Percentiles rank a stretch among this genome's conserved stretches.
These are phyloP conservation scores for Tolypocladium ophioglossoides DNA, from an alignment of 2,329 filamentous ascomycete genomes.

Conservation along the genomic window DNA sequence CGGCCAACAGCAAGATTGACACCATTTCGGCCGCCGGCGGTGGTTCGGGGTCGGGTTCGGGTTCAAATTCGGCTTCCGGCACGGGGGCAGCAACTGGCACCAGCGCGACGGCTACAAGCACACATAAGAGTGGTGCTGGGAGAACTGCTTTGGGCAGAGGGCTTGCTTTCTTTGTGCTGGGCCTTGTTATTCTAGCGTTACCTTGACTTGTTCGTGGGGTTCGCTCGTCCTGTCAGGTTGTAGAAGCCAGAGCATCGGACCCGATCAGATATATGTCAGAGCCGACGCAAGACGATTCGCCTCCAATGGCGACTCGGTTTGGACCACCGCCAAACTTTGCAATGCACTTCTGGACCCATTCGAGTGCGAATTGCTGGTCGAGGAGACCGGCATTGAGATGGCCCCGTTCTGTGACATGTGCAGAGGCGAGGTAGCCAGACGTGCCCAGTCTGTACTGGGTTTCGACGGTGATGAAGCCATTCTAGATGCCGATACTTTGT, in stretches of 20 bases:
- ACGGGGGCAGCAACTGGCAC: neutral
- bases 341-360: slow-evolving; percentile 43
- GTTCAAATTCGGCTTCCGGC: neutral
- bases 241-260: too few species aligned
- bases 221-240: too few species aligned
- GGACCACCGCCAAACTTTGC: slow-evolving; percentile 41
- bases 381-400: slow-evolving; percentile 39
- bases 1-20: neutral
- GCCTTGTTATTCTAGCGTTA: too few species aligned
- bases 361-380: slow-evolving; percentile 38
- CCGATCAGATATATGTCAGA: slow-evolving; percentile 28
- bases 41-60: neutral
- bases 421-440: slow-evolving; percentile 35
- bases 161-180: too few species aligned
- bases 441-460: slow-evolving; percentile 27
- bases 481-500: too few species aligned
- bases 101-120: neutral
- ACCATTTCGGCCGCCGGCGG: neutral
- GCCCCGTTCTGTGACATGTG: slow-evolving; percentile 23
- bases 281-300: slow-evolving; percentile 43
- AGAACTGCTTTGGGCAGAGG: neutral
- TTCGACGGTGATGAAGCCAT: slow-evolving; percentile 26
- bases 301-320: slow-evolving; percentile 39
- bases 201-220: too few species aligned
- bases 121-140: neutral